Evolutionary conservation across 2,329 filamentous ascomycete species (phyloP).

Genomic region (Penicillium sp.): DNA sequence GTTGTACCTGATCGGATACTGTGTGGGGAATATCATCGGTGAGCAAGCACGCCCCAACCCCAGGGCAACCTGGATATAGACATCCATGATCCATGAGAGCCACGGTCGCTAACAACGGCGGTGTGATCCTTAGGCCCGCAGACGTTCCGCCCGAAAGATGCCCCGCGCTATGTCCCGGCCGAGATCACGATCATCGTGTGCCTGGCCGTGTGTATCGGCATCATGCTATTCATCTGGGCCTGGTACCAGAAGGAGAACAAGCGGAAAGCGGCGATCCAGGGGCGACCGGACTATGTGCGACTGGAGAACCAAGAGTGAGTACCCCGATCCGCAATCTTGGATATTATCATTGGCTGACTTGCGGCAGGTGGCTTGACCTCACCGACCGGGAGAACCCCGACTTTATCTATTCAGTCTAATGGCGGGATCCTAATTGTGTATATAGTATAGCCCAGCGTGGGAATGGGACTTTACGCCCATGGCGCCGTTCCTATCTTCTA

Average conservation of each 20-base stretch:
- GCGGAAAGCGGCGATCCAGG: constrained; percentile 55
- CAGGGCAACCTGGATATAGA: too few relatives aligned
- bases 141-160: constrained; percentile 56
- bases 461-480: too few relatives aligned
- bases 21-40: constrained; percentile 57
- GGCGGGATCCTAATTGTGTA: neutral
- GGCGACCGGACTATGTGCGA: constrained; percentile 56
- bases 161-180: constrained; percentile 60
- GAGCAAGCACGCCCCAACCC: constrained; percentile 27
- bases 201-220: constrained; percentile 52
- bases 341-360: constrained; percentile 14
- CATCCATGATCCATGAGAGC: too few relatives aligned
- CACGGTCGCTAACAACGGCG: too few relatives aligned
- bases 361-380: constrained; percentile 54
- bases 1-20: constrained; percentile 48
- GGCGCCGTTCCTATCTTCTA: too few relatives aligned
- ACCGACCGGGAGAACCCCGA: constrained; percentile 65
- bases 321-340: too few relatives aligned
- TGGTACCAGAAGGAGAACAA: constrained; percentile 60
- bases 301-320: constrained; percentile 65
- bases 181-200: constrained; percentile 64
- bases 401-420: constrained; percentile 56
- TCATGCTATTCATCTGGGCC: constrained; percentile 60
- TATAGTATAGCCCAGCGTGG: neutral
- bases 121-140: constrained; percentile 53